These are phyloP conservation scores for Aspergillus bertholletiae DNA, from an alignment of 495 filamentous ascomycete genomes.

Conservation along the genomic window DNA sequence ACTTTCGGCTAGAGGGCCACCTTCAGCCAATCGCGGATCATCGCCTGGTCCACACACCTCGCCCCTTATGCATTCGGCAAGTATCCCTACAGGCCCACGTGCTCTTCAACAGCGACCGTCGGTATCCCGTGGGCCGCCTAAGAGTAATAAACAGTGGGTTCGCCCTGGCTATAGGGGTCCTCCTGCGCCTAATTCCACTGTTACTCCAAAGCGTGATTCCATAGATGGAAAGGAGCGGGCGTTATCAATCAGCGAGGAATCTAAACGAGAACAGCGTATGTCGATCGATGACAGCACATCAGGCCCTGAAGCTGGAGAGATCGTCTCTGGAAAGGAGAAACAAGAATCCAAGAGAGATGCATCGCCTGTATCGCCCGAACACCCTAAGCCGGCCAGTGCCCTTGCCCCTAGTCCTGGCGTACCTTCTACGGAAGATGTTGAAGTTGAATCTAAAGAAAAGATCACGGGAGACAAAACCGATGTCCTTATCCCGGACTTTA, in stretches of 20 bases:
- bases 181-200: constrained; percentile 21
- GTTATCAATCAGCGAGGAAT: constrained; percentile 18
- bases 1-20: constrained; percentile 21
- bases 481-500: constrained; percentile 31
- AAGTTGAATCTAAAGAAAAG: not conserved
- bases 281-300: constrained; percentile 4
- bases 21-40: constrained; percentile 23
- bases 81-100: constrained; percentile 57
- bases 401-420: not conserved
- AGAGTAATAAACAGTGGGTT: constrained; percentile 58
- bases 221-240: constrained; percentile 40
- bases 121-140: constrained; percentile 33
- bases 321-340: constrained; percentile 3
- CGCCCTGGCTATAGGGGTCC: constrained; percentile 45
- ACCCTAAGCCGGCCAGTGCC: not conserved
- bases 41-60: constrained; percentile 42
- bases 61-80: constrained; percentile 49
- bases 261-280: constrained; percentile 12
- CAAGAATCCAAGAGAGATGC: not conserved
- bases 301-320: constrained; percentile 14
- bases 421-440: not conserved
- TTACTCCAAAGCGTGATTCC: constrained; percentile 35
- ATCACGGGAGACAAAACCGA: not conserved
- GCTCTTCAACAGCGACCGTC: constrained; percentile 42
- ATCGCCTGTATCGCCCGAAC: not conserved